A percentile compares a stretch with the other conserved stretches of the same genome.
These are phyloP conservation scores for Leishmania turanica DNA, from an alignment of 208 protist genomes.

Conservation along the genomic window DNA sequence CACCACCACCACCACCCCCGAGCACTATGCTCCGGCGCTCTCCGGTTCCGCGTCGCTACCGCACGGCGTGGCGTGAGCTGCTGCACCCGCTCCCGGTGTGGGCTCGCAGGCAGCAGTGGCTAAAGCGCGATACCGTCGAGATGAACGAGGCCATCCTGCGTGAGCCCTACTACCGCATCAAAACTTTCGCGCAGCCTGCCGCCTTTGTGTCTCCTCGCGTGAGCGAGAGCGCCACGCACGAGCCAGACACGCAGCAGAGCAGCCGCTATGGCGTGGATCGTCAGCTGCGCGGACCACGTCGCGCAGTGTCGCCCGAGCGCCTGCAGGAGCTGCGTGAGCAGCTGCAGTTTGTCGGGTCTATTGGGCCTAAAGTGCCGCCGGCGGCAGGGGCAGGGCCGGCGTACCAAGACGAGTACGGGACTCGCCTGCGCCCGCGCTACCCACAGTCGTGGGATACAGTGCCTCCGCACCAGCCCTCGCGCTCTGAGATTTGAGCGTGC, in stretches of 20 bases:
- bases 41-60: conserved; percentile 40
- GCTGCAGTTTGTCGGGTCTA: conserved; percentile 46
- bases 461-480: conserved; percentile 83
- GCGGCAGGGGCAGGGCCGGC: conserved; percentile 3
- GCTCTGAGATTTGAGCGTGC: conserved; percentile 24
- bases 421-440: conserved; percentile 75
- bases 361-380: conserved; percentile 4
- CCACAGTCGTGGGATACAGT: conserved; percentile 88
- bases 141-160: conserved; percentile 80
- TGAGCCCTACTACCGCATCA: conserved; percentile 86
- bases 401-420: conserved; percentile 74
- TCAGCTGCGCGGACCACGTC: conserved; percentile 44
- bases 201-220: conserved; percentile 7
- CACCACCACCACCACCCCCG: background rate
- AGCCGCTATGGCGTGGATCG: conserved; percentile 31
- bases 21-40: conserved; percentile 43
- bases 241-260: conserved; percentile 29
- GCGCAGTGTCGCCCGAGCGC: conserved; percentile 46
- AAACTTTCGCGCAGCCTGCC: conserved; percentile 43
- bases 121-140: conserved; percentile 88
- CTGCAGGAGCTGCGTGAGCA: conserved; percentile 61
- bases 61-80: conserved; percentile 88
- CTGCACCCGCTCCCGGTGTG: conserved; percentile 73
- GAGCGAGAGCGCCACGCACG: conserved; percentile 14
- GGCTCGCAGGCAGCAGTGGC: conserved; percentile 74